A percentile compares a stretch with the other conserved stretches of the same genome.
Evolutionary conservation across 768 basidiomycete species (phyloP).

Genomic region (Cystobasidium ongulense): DNA sequence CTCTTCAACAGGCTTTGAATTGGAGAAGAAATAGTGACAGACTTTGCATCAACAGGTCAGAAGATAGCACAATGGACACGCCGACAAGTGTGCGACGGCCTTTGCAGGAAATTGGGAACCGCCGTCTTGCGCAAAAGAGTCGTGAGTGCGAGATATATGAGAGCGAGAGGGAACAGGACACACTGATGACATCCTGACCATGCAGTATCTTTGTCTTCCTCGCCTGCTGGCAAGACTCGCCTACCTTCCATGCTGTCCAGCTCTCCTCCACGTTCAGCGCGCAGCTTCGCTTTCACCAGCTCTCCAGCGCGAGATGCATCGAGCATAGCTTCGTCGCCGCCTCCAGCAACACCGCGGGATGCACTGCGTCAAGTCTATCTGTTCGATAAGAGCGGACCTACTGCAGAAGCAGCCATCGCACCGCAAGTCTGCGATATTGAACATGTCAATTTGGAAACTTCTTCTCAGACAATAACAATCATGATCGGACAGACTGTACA

Average conservation of each 20-base stretch:
- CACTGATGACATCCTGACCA: background rate
- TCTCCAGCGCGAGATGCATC: background rate
- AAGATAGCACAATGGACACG: background rate
- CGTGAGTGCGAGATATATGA: background rate
- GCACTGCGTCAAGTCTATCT: background rate
- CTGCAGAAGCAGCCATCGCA: no score
- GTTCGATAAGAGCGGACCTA: background rate
- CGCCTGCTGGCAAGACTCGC: background rate
- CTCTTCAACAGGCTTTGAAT: background rate
- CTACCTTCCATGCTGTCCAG: background rate
- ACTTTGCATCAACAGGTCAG: background rate
- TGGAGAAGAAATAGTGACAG: no score
- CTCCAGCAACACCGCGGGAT: background rate
- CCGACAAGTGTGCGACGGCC: background rate
- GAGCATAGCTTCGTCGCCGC: slow-evolving; percentile 2
- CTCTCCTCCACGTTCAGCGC: background rate
- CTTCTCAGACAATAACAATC: background rate
- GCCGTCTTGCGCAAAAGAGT: background rate
- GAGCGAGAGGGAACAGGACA: background rate
- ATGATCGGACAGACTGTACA: slow-evolving; percentile 1
- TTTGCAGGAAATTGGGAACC: slow-evolving; percentile 6
- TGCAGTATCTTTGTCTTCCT: background rate
- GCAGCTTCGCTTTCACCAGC: background rate
- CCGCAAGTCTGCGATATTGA: background rate
- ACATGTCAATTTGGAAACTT: background rate